Conservation (phyloP, 164 flowering plant genomes). For the Sextonia rubra region DNA sequence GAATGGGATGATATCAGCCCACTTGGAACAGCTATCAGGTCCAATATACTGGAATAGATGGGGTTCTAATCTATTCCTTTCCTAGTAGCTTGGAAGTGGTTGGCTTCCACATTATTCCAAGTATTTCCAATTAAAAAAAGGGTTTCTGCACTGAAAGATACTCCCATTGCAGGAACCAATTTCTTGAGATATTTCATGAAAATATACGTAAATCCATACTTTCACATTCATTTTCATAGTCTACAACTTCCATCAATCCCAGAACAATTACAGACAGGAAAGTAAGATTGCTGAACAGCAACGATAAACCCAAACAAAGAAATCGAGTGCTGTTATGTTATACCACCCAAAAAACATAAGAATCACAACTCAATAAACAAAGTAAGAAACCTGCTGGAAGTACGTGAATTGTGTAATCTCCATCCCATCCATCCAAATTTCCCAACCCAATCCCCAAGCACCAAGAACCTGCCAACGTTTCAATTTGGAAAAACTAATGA, state of each 20-base stretch:
- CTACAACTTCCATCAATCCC: not conserved
- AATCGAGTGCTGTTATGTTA: not conserved
- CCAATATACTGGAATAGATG: too few relatives aligned
- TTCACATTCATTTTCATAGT: too few relatives aligned
- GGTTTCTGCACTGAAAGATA: too few relatives aligned
- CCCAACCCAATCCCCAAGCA: slow-evolving; percentile 99
- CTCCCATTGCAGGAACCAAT: too few relatives aligned
- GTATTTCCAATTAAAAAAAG: too few relatives aligned
- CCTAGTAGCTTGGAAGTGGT: too few relatives aligned
- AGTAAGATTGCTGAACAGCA: not conserved
- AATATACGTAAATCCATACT: too few relatives aligned
- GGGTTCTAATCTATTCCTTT: too few relatives aligned
- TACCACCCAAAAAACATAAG: not conserved
- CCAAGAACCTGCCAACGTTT: slow-evolving; percentile 75
- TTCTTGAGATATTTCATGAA: too few relatives aligned
- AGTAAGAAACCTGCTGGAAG: slow-evolving; percentile 79
- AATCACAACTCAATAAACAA: not conserved
- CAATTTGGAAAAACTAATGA: slow-evolving; percentile 1
- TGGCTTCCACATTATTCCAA: too few relatives aligned
- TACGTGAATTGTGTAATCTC: slow-evolving; percentile 98
- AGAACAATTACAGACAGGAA: not conserved
- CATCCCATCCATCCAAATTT: slow-evolving; percentile 99
- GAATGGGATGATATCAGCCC: too few relatives aligned
- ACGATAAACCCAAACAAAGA: not conserved
- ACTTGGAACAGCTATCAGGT: too few relatives aligned